Percentiles rank a stretch among this genome's conserved stretches.
Conservation (phyloP, 2,329 filamentous ascomycete genomes). For the Hyphodiscus sp. region DNA sequence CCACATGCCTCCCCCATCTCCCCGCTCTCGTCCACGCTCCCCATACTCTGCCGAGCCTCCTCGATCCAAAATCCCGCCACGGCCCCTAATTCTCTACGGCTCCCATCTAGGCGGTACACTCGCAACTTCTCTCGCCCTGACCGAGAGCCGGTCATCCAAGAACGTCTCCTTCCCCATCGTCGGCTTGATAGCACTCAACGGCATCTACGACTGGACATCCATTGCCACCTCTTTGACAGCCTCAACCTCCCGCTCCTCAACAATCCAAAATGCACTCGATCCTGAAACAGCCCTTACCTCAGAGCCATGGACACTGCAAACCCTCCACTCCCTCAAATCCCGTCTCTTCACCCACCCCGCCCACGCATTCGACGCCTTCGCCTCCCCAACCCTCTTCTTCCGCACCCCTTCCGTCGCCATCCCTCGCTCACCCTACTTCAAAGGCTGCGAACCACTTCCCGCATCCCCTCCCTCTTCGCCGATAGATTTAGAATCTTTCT, state of each 20-base stretch:
- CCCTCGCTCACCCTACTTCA: conserved; percentile 16
- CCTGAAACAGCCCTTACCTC: neutral
- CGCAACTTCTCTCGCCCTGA: conserved; percentile 50
- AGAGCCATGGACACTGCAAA: conserved; percentile 11
- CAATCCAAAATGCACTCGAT: neutral
- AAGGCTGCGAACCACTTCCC: neutral
- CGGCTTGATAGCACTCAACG: conserved; percentile 51
- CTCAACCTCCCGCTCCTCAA: neutral
- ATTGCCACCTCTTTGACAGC: conserved; percentile 41
- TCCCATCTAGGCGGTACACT: conserved; percentile 52
- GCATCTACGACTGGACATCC: conserved; percentile 59
- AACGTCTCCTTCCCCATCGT: conserved; percentile 32
- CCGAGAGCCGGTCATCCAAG: conserved; percentile 38
- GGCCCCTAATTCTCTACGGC: conserved; percentile 40
- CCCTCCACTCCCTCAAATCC: conserved; percentile 30
- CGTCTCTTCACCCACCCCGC: conserved; percentile 43
- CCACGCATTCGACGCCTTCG: conserved; percentile 53
- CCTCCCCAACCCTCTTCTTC: conserved; percentile 52
- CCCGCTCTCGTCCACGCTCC: conserved; percentile 30
- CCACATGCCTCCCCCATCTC: neutral
- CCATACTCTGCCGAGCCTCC: conserved; percentile 28
- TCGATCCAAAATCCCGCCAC: neutral
- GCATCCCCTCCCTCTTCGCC: neutral
- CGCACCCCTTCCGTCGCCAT: conserved; percentile 38
- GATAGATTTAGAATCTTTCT: neutral